These are phyloP conservation scores for Cucumis cinereus DNA, from an alignment of 306 rosid genomes.

Conservation along the genomic window DNA sequence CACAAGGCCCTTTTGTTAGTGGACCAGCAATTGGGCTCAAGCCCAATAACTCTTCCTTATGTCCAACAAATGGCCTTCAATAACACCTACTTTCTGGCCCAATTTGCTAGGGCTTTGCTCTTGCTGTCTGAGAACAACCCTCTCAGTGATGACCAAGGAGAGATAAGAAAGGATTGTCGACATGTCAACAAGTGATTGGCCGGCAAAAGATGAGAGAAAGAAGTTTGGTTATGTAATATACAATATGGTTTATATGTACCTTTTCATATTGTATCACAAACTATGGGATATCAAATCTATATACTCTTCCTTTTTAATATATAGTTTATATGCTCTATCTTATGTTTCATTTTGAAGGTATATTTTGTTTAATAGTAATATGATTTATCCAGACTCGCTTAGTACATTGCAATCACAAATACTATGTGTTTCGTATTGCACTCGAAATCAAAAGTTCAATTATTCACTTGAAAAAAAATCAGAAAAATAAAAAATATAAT, in stretches of 20 bases:
- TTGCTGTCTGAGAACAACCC: constrained; percentile 59
- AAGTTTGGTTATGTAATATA: background rate
- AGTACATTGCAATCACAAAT: too few relatives aligned
- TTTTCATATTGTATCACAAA: background rate
- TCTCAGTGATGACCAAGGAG: constrained; percentile 35
- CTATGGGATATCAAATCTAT: background rate
- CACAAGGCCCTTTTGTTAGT: constrained; percentile 58
- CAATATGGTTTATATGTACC: background rate
- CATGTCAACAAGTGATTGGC: constrained; percentile 16
- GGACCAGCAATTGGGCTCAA: constrained; percentile 44
- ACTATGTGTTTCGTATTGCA: too few relatives aligned
- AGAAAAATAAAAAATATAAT: too few relatives aligned
- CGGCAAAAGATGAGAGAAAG: too few relatives aligned
- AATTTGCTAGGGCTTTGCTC: constrained; percentile 47
- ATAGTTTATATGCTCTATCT: background rate
- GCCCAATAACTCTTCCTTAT: constrained; percentile 48
- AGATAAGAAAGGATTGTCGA: constrained; percentile 77
- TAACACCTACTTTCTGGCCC: constrained; percentile 45
- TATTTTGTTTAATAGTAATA: too few relatives aligned
- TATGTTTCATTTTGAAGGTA: background rate
- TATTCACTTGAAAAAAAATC: too few relatives aligned
- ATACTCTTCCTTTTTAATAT: too few relatives aligned
- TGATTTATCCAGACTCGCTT: too few relatives aligned
- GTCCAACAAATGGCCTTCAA: constrained; percentile 64
- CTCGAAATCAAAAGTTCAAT: too few relatives aligned